Evolutionary conservation across 306 rosid species (phyloP).

Genomic region (Medicago arabica): DNA sequence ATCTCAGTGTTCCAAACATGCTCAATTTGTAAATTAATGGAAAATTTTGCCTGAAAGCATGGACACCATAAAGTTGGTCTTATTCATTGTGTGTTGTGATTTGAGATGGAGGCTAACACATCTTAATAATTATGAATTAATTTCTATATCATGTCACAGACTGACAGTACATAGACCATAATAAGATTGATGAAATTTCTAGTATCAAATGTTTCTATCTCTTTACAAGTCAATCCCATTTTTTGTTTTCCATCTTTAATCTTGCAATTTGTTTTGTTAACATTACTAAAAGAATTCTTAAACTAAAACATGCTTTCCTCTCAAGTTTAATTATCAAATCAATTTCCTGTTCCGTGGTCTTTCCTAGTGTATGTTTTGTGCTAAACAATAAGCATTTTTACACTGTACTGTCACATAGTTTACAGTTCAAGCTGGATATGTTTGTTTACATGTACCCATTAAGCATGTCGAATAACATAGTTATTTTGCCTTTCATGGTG

Average conservation of each 20-base stretch:
- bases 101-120: conserved; percentile 15
- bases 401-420: not conserved
- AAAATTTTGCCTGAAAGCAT: conserved; percentile 35
- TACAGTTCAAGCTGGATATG: conserved; percentile 1
- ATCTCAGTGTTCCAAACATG: conserved; percentile 26
- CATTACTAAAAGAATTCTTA: not conserved
- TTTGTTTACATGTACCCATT: conserved; percentile 17
- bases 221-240: not conserved
- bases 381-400: conserved; percentile 6
- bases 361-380: conserved; percentile 6
- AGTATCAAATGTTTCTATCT: conserved; percentile 2
- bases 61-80: not conserved
- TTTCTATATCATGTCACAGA: not conserved
- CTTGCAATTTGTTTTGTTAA: conserved; percentile 21
- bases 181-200: not conserved
- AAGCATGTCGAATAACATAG: conserved; percentile 26
- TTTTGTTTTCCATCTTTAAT: conserved; percentile 1
- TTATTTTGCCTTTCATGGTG: conserved; percentile 17
- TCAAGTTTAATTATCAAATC: conserved; percentile 16
- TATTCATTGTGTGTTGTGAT: conserved; percentile 15
- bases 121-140: conserved; percentile 10
- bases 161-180: not conserved
- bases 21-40: conserved; percentile 29
- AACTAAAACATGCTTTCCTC: not conserved
- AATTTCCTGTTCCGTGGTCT: conserved; percentile 13